These are phyloP conservation scores for Thalassiosira oceanica DNA, from an alignment of 352 stramenopile genomes.

Conservation along the genomic window DNA sequence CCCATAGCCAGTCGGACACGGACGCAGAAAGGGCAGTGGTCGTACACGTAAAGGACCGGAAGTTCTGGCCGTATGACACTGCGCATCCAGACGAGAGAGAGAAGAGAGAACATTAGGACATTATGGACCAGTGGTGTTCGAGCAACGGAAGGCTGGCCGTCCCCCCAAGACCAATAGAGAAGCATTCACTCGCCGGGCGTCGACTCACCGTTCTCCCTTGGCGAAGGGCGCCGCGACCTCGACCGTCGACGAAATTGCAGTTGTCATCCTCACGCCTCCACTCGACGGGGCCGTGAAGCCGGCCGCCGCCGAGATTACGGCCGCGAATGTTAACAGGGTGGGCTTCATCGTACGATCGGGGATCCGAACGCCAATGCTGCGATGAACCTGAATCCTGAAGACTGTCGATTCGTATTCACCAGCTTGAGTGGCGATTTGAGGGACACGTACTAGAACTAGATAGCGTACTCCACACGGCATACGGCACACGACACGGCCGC, in stretches of 20 bases:
- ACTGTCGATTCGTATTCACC: too few relatives aligned
- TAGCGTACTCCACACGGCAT: too few relatives aligned
- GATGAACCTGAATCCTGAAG: too few relatives aligned
- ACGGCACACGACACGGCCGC: too few relatives aligned
- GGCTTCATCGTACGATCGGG: constrained; percentile 25
- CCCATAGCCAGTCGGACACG: constrained; percentile 82
- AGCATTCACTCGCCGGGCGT: too few relatives aligned
- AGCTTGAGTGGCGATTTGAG: too few relatives aligned
- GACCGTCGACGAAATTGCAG: constrained; percentile 5
- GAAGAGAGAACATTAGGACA: too few relatives aligned
- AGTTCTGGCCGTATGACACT: constrained; percentile 56
- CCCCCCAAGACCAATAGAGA: too few relatives aligned
- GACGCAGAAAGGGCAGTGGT: constrained; percentile 86
- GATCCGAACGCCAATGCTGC: too few relatives aligned
- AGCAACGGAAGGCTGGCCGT: neutral
- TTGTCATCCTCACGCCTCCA: too few relatives aligned
- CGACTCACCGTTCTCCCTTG: constrained; percentile 13
- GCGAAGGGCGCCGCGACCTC: constrained; percentile 24
- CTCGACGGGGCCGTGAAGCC: constrained; percentile 12
- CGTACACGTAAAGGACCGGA: constrained; percentile 83
- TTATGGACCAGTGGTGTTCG: neutral
- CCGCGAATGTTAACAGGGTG: constrained; percentile 7
- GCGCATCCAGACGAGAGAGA: too few relatives aligned
- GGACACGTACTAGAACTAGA: too few relatives aligned
- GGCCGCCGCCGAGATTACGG: neutral